Conservation (phyloP, 306 rosid genomes). For the Vachellia collinsii region DNA sequence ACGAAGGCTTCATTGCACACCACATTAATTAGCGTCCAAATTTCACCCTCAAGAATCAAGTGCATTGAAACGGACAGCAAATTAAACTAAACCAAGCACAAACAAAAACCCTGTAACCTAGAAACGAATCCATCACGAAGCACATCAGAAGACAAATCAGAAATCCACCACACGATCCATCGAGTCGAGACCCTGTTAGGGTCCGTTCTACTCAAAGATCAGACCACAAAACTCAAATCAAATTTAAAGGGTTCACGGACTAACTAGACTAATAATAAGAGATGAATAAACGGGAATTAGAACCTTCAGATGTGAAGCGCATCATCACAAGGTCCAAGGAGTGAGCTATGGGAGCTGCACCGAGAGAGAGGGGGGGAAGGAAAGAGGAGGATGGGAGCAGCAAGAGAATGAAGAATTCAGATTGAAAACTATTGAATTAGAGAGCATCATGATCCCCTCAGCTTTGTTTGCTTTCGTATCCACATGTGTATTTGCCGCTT, state of each 20-base stretch:
- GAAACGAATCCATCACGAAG: neutral
- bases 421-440: slow-evolving; percentile 54
- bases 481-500: slow-evolving; percentile 47
- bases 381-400: slow-evolving; percentile 43
- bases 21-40: neutral
- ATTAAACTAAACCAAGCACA: neutral
- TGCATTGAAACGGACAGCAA: neutral
- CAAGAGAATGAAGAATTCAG: slow-evolving; percentile 40
- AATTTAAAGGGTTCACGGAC: neutral
- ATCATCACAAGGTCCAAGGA: slow-evolving; percentile 53
- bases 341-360: slow-evolving; percentile 14
- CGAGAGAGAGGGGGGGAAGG: neutral
- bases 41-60: neutral
- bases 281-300: neutral
- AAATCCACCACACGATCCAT: neutral
- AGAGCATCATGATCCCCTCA: slow-evolving; percentile 49
- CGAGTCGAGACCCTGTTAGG: neutral
- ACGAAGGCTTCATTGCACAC: neutral
- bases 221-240: neutral
- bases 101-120: neutral
- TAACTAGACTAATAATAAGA: neutral
- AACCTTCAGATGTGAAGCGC: slow-evolving; percentile 50
- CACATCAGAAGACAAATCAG: neutral
- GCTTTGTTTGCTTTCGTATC: slow-evolving; percentile 38
- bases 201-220: neutral